Conservation (phyloP, 1,284 basidiomycete species). For the Tremellales sp. region DNA sequence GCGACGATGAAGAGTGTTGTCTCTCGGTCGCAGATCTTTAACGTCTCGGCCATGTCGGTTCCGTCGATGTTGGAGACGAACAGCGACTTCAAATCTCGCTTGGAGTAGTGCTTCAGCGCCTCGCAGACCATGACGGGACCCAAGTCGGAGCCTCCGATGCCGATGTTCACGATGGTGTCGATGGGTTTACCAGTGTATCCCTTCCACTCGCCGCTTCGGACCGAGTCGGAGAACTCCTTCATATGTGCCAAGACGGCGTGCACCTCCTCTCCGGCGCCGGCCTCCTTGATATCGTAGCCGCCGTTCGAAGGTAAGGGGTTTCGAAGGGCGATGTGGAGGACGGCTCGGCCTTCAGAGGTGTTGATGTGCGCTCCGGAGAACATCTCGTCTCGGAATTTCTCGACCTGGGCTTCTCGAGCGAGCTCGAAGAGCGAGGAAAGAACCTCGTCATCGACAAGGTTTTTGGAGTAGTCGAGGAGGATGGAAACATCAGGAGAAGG, state of each 20-base stretch:
- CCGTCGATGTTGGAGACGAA: constrained; percentile 99
- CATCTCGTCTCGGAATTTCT: constrained; percentile 85
- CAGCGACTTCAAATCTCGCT: constrained; percentile 79
- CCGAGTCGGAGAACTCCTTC: constrained; percentile 77
- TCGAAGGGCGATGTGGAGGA: constrained; percentile 90
- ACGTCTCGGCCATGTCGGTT: constrained; percentile 89
- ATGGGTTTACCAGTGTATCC: constrained; percentile 97
- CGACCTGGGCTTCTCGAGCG: constrained; percentile 79
- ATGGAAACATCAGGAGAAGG: constrained; percentile 64
- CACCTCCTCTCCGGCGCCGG: constrained; percentile 74
- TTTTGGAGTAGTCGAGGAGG: constrained; percentile 95
- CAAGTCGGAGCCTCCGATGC: constrained; percentile 96
- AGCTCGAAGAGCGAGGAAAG: constrained; percentile 71
- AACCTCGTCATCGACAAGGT: constrained; percentile 85
- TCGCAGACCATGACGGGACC: constrained; percentile 99
- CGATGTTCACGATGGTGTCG: constrained; percentile 94
- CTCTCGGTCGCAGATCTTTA: constrained; percentile 80
- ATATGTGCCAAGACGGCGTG: constrained; percentile 83
- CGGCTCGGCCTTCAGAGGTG: constrained; percentile 93
- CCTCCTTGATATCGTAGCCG: constrained; percentile 64
- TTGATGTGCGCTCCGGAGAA: constrained; percentile 96
- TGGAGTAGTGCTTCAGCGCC: constrained; percentile 88
- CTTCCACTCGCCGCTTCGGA: constrained; percentile 85
- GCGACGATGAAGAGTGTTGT: constrained; percentile 96
- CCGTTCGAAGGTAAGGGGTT: constrained; percentile 61